These are phyloP conservation scores for Misopates orontium DNA, from an alignment of 257 asterid genomes.

Conservation along the genomic window DNA sequence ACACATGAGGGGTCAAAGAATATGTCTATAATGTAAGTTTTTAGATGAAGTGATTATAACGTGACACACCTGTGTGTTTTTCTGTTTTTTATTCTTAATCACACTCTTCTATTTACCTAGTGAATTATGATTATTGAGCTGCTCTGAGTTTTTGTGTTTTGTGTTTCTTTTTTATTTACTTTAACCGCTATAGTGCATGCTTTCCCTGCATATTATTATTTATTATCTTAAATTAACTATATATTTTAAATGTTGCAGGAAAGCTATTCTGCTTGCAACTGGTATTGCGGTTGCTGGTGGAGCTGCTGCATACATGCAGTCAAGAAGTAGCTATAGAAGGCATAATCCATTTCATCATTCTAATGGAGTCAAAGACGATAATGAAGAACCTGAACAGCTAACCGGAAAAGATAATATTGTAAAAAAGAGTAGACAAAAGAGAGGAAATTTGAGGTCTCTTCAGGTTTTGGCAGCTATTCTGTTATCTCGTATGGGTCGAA, in stretches of 20 bases:
- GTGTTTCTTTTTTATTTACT: conserved; percentile 4
- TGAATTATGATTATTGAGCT: conserved; percentile 1
- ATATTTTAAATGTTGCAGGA: conserved; percentile 50
- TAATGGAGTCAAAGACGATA: conserved; percentile 47
- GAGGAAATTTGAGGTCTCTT: conserved; percentile 85
- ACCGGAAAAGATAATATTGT: conserved; percentile 53
- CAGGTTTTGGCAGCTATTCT: conserved; percentile 88
- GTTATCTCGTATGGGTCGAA: conserved; percentile 78
- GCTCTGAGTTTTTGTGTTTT: conserved; percentile 3
- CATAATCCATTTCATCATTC: conserved; percentile 40
- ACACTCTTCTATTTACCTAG: conserved; percentile 12
- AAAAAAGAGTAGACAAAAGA: conserved; percentile 70
- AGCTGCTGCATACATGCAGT: conserved; percentile 78
- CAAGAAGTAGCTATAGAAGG: conserved; percentile 50
- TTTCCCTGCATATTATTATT: conserved; percentile 7
- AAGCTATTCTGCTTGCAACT: conserved; percentile 76
- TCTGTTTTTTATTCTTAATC: conserved; percentile 10
- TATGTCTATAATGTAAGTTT: too few species aligned
- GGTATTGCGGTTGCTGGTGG: conserved; percentile 93
- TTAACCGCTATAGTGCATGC: not conserved
- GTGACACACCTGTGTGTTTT: not conserved
- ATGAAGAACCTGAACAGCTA: conserved; percentile 41
- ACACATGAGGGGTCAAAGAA: too few species aligned
- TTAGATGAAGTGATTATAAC: not conserved
- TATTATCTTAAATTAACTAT: not conserved